Evolutionary conservation across 2,329 filamentous ascomycete genomes (phyloP), one percentile per base, ranked within the genome.

Genomic region (Penicillium verrucosum): DNA sequence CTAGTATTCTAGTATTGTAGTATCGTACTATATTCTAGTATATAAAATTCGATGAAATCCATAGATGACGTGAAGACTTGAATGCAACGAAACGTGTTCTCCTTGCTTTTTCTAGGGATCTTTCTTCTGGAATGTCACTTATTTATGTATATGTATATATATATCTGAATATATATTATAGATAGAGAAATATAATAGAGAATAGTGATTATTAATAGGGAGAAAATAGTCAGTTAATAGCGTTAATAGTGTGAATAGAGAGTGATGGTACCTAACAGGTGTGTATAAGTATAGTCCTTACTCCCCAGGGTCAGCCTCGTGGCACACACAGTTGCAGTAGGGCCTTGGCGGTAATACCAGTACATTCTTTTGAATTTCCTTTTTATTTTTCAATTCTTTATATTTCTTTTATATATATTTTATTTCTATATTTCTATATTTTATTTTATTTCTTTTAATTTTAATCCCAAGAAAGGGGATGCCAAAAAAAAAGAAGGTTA

Each of bases 301-400:
- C 51, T 55, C 56, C 57, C 54, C 63, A 64, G 55, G 61, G 63
- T 58, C 60, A 59, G 61, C 67, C 67, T 69, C 68, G 66, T 69
- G 67, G 67, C 66, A 64, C 54, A 42, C 66, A 64, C 36, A 41
- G 51, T 49, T 54, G 51, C 44, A 59, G 65, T 43, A 49, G 50
- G 57, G 65, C 51, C 66, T 68, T 68, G 63, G 65, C 66, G 43
- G 43, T 56, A 52, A 56, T 56, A 54, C 42, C 36, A 46, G 47
- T 55, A 54, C 48, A 56, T 57, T 51, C 59, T 32, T 45, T 12
- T 30, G 16, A 23, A 30, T 45, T 51, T 36, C 14, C 21, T 40
- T 41, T 16, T 11, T 7, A n/a, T 40, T 41, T 41, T 16, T 11
- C 1, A 11, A 11, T 27, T 27, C 40, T 41, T n/a, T 49, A 23